Conservation (phyloP, 2,329 filamentous ascomycete genomes). For the Arthrobotrys musiformis region DNA sequence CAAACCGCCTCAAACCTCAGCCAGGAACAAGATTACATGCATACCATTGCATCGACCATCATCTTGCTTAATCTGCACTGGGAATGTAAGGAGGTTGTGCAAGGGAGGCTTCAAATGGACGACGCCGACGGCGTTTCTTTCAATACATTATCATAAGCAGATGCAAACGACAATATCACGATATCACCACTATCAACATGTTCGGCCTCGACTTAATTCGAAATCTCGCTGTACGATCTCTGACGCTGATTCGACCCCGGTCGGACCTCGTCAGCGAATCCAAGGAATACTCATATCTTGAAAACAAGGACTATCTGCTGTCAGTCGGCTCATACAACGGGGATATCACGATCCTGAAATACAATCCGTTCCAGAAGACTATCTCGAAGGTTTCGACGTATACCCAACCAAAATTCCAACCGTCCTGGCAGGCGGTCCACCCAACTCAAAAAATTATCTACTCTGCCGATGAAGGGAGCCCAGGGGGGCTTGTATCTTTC, state of each 20-base stretch:
- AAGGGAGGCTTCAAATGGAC: neutral
- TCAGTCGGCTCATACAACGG: constrained; percentile 42
- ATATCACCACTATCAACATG: constrained; percentile 20
- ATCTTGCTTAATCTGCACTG: neutral
- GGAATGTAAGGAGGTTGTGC: constrained; percentile 27
- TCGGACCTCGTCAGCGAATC: neutral
- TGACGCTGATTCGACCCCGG: constrained; percentile 5
- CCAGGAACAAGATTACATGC: constrained; percentile 4
- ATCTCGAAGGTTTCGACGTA: constrained; percentile 27
- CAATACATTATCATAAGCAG: neutral
- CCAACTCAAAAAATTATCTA: constrained; percentile 28
- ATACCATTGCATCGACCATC: neutral
- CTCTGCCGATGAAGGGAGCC: constrained; percentile 39
- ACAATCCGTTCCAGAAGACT: constrained; percentile 16
- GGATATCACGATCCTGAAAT: constrained; percentile 47
- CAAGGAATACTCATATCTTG: neutral
- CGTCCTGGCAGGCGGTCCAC: constrained; percentile 49
- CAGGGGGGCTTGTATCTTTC: constrained; percentile 42
- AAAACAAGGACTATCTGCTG: constrained; percentile 15
- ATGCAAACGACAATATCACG: neutral
- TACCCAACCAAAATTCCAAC: constrained; percentile 19
- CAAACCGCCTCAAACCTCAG: neutral
- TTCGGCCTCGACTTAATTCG: constrained; percentile 27
- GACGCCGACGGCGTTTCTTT: neutral
- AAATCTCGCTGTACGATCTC: constrained; percentile 29